These are phyloP conservation scores for Sclerospora graminicola DNA, from an alignment of 352 stramenopile species.

Conservation along the genomic window DNA sequence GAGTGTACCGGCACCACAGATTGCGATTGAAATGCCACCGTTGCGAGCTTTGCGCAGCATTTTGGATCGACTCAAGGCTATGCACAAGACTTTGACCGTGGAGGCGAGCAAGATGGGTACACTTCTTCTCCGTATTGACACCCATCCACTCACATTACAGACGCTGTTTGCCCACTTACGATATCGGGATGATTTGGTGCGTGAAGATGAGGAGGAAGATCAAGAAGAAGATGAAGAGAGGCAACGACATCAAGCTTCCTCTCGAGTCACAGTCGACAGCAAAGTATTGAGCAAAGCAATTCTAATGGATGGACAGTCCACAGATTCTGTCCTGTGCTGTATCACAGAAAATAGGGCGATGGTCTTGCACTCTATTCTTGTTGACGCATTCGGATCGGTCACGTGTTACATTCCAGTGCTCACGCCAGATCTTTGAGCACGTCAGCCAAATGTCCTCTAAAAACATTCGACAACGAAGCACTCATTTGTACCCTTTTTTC, in stretches of 20 bases:
- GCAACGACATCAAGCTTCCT: conserved; percentile 21
- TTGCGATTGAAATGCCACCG: conserved; percentile 76
- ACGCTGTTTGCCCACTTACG: conserved; percentile 67
- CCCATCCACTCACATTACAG: conserved; percentile 54
- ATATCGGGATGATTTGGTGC: conserved; percentile 64
- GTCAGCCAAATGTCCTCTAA: too few relatives aligned
- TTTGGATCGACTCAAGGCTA: conserved; percentile 57
- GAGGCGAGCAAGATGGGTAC: conserved; percentile 63
- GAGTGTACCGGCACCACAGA: conserved; percentile 62
- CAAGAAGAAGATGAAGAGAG: conserved; percentile 15
- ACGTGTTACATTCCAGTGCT: conserved; percentile 78
- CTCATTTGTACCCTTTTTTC: neutral
- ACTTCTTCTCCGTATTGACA: conserved; percentile 63
- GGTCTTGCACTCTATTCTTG: conserved; percentile 68
- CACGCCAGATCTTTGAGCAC: conserved; percentile 34
- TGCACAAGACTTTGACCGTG: conserved; percentile 69
- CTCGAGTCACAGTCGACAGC: conserved; percentile 64
- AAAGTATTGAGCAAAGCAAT: conserved; percentile 74
- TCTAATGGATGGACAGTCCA: conserved; percentile 55
- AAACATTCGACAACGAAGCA: too few relatives aligned
- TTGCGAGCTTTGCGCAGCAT: conserved; percentile 52
- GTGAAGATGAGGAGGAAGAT: conserved; percentile 24
- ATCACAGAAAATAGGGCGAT: conserved; percentile 74
- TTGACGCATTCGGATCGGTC: conserved; percentile 68
- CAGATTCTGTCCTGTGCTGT: conserved; percentile 64